Conservation (phyloP, 257 asterid species). For the Cordia subcordata region DNA sequence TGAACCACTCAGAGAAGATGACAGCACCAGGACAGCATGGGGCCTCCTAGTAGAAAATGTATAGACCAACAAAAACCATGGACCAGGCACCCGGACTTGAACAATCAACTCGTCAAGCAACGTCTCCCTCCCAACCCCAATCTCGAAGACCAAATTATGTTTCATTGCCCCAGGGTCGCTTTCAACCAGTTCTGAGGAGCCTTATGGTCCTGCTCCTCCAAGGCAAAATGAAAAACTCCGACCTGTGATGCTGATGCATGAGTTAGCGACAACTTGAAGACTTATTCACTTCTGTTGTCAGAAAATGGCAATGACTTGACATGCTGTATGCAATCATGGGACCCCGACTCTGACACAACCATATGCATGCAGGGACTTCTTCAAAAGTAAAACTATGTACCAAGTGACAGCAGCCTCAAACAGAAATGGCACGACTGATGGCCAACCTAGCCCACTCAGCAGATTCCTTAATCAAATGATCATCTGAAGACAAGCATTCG, state of each 20-base stretch:
- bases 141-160: constrained; percentile 3
- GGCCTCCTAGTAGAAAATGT: constrained; percentile 14
- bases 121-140: constrained; percentile 17
- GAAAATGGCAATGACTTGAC: constrained; percentile 45
- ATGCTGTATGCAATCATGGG: constrained; percentile 30
- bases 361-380: constrained; percentile 53
- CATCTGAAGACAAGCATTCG: constrained; percentile 69
- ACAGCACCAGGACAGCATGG: constrained; percentile 25
- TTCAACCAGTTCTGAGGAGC: constrained; percentile 15
- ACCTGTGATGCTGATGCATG: constrained; percentile 55
- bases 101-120: constrained; percentile 23
- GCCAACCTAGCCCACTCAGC: constrained; percentile 85
- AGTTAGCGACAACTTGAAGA: constrained; percentile 45
- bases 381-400: constrained; percentile 29
- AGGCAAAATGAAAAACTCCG: constrained; percentile 21
- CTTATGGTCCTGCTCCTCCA: constrained; percentile 6
- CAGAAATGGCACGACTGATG: constrained; percentile 66
- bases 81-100: constrained; percentile 17
- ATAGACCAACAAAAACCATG: constrained; percentile 21
- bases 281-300: constrained; percentile 23
- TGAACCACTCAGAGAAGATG: constrained; percentile 18
- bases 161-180: constrained; percentile 20
- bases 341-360: constrained; percentile 56
- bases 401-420: constrained; percentile 34
- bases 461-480: constrained; percentile 72